Conservation (phyloP, 1,284 basidiomycete species). For the Cutaneotrichosporon dermatis region DNA sequence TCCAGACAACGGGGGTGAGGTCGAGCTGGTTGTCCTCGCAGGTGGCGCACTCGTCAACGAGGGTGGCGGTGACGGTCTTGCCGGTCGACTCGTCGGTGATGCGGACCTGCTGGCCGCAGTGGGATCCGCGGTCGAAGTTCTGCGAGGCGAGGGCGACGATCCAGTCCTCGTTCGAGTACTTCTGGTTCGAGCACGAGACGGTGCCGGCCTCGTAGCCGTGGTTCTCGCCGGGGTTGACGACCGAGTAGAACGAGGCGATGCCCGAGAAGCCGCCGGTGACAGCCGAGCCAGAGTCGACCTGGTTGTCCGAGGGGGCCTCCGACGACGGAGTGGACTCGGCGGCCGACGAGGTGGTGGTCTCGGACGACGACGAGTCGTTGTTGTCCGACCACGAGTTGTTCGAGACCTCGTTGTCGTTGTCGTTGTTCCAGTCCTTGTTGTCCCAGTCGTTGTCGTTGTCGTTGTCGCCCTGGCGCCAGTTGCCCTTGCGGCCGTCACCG, state of each 20-base stretch:
- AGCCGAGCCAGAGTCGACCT: conserved; percentile 44
- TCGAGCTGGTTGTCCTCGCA: conserved; percentile 4
- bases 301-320: not conserved
- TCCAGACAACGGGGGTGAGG: conserved; percentile 6
- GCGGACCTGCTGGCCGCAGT: conserved; percentile 4
- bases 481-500: not conserved
- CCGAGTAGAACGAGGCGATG: conserved; percentile 4
- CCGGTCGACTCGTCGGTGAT: conserved; percentile 5
- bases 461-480: not conserved
- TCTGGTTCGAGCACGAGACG: conserved; percentile 3
- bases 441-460: not conserved
- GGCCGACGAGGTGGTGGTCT: not conserved
- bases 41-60: conserved; percentile 4
- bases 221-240: conserved; percentile 6
- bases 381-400: not conserved
- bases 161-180: conserved; percentile 1
- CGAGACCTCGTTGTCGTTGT: not conserved
- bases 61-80: not conserved
- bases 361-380: not conserved
- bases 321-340: not conserved
- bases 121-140: not conserved
- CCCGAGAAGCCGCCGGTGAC: not conserved
- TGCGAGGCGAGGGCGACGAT: conserved; percentile 3
- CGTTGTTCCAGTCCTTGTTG: not conserved
- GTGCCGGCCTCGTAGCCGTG: not conserved